These are phyloP conservation scores for Cordia subcordata DNA, from an alignment of 257 asterid species.

Conservation along the genomic window DNA sequence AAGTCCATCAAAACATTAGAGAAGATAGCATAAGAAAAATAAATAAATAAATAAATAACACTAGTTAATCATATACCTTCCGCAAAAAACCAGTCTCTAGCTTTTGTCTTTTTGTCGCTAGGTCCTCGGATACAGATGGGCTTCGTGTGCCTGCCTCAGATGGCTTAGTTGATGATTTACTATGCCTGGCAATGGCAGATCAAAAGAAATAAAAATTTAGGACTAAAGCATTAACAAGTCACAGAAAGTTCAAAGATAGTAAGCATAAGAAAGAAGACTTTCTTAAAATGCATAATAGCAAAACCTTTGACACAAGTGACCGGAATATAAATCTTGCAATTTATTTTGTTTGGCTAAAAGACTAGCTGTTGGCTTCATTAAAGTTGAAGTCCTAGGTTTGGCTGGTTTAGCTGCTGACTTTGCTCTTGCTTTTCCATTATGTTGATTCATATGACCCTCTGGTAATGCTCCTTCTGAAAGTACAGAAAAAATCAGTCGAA, in stretches of 20 bases:
- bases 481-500: constrained; percentile 2
- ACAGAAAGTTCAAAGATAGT: background rate
- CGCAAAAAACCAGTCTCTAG: constrained; percentile 70
- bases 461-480: constrained; percentile 25
- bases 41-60: too few species aligned
- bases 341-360: constrained; percentile 72
- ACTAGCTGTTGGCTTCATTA: constrained; percentile 87
- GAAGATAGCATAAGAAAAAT: background rate
- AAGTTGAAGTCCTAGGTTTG: constrained; percentile 45
- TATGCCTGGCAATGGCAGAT: constrained; percentile 36
- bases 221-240: background rate
- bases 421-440: constrained; percentile 27
- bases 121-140: constrained; percentile 26
- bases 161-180: constrained; percentile 21
- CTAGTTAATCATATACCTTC: constrained; percentile 37
- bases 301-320: constrained; percentile 45
- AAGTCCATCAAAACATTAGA: constrained; percentile 2
- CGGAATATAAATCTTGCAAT: constrained; percentile 26
- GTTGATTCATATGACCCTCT: background rate
- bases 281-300: background rate
- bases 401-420: constrained; percentile 25
- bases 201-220: constrained; percentile 8
- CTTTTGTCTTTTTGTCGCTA: constrained; percentile 73
- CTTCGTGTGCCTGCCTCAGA: constrained; percentile 25
- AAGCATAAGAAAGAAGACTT: background rate